Evolutionary conservation across 345 rosid species (phyloP).

Genomic region (Noccaea bulbosa): DNA sequence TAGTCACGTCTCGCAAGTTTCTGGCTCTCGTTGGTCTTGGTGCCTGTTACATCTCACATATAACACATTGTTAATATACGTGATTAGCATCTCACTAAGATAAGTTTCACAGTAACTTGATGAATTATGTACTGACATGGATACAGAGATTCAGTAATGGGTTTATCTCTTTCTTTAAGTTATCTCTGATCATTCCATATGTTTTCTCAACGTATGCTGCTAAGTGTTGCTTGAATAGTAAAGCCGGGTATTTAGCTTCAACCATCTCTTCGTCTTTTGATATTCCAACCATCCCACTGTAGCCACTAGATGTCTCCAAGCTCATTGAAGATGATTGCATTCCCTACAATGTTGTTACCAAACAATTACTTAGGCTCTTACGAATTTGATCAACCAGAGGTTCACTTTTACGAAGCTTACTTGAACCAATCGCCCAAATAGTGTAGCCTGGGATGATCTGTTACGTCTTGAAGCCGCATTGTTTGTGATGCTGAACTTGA

Average conservation of each 20-base stretch:
- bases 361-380: constrained; percentile 11
- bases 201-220: constrained; percentile 73
- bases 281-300: constrained; percentile 61
- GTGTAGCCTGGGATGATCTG: constrained; percentile 47
- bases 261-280: constrained; percentile 53
- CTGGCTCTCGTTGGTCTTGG: constrained; percentile 56
- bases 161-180: constrained; percentile 66
- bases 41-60: constrained; percentile 47
- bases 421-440: constrained; percentile 56
- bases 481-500: constrained; percentile 57
- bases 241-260: constrained; percentile 76
- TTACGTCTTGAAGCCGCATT: constrained; percentile 49
- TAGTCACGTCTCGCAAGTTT: constrained; percentile 52
- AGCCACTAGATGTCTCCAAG: constrained; percentile 58
- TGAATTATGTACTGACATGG: constrained; percentile 50
- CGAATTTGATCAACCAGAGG: constrained; percentile 9
- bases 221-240: constrained; percentile 74
- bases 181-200: constrained; percentile 68
- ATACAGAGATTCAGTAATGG: constrained; percentile 65
- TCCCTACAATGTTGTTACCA: constrained; percentile 46
- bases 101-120: constrained; percentile 20
- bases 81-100: constrained; percentile 5
- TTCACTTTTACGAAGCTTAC: constrained; percentile 47
- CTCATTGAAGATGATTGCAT: constrained; percentile 51
- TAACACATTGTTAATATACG: constrained; percentile 19